Base-by-base conservation (phyloP, 2,329 filamentous ascomycete genomes). In the Neofusicoccum umdonicola region DNA sequence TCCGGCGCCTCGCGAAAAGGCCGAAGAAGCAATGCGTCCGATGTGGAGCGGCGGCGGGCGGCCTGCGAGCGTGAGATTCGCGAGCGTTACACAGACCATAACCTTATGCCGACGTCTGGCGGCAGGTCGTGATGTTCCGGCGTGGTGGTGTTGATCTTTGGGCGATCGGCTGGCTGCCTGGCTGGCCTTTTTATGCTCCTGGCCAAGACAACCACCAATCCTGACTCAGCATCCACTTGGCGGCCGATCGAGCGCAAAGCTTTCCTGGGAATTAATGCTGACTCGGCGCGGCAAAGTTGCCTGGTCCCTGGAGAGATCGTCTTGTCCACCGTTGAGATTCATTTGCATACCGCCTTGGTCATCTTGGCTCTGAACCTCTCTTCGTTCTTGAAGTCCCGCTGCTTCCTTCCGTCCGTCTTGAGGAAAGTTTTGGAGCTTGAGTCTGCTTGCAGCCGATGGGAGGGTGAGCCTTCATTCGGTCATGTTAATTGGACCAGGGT, bases 1-100 rank as follows among this genome's bases (percentile, higher is more conserved):
- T 31, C 27, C 27, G 27, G 27, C 27, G 27, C 27, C 27, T 31
- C 27, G 27, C 27, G 27, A 22, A 27, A 11, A 15, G 31, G 34
- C 37, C 27, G 27, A 22, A 27, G 17, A 15, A 42, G 34, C 37
- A 41, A 58, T 34, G 54, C 54, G 11, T 34, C 22, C 15, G 41
- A 17, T 45, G 54, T 17, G 54, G 54, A 35, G 54, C 12, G 19
- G 22, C 7, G 22, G 34, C 7, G 37, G 22, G 39, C 17, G 19
- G n/a, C 27, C 42, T 15, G 15, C 42, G 5, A 4, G 13, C 15
- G 42, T 44, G 42, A 44, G 54, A 45, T 45, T 35, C 31, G 54
- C 54, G 27, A 17, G 39, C n/a, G 54, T 12, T 13, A 60, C 56
- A 60, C 56, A 44, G 56, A 60, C 56, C 56, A 47, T 48, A 60